Evolutionary conservation across 2,329 filamentous ascomycete genomes (phyloP).

Genomic region (Knoxdaviesia proteae): DNA sequence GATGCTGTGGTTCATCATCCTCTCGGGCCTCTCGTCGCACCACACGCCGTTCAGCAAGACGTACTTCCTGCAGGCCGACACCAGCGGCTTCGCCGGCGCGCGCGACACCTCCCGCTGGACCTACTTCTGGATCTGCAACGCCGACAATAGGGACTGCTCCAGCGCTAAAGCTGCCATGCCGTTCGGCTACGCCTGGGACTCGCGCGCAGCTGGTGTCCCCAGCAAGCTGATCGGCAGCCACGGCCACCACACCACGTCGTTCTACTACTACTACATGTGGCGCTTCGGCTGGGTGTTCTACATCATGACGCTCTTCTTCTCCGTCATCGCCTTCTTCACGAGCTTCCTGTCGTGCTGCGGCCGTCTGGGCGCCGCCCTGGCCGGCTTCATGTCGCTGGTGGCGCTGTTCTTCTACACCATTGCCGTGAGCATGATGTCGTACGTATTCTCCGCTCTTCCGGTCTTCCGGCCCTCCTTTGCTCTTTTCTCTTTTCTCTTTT

Average conservation of each 20-base stretch:
- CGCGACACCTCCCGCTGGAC: conserved; percentile 62
- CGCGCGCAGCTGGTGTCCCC: conserved; percentile 22
- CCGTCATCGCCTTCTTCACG: conserved; percentile 42
- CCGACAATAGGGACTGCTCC: conserved; percentile 43
- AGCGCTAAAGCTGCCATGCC: conserved; percentile 38
- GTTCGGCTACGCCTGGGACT: conserved; percentile 50
- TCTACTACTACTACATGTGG: conserved; percentile 60
- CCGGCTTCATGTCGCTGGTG: conserved; percentile 32
- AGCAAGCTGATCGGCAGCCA: conserved; percentile 25
- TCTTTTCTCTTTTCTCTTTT: no score
- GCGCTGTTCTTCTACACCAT: conserved; percentile 51
- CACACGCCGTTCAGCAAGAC: conserved; percentile 45
- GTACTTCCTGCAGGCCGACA: conserved; percentile 72
- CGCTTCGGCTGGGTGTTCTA: conserved; percentile 87
- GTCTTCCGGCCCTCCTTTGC: no score
- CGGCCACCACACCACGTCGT: conserved; percentile 31
- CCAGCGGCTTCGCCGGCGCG: conserved; percentile 48
- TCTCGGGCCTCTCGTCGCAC: conserved; percentile 25
- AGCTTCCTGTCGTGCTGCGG: conserved; percentile 51
- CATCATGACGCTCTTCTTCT: conserved; percentile 67
- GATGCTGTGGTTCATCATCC: conserved; percentile 37
- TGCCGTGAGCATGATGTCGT: conserved; percentile 58
- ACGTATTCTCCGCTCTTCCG: conserved; percentile 12
- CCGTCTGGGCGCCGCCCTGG: conserved; percentile 47
- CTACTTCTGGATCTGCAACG: conserved; percentile 66